phyloP scores from a whole-genome alignment of 176 grass and related monocot genomes.

The Poa pratensis region DNA sequence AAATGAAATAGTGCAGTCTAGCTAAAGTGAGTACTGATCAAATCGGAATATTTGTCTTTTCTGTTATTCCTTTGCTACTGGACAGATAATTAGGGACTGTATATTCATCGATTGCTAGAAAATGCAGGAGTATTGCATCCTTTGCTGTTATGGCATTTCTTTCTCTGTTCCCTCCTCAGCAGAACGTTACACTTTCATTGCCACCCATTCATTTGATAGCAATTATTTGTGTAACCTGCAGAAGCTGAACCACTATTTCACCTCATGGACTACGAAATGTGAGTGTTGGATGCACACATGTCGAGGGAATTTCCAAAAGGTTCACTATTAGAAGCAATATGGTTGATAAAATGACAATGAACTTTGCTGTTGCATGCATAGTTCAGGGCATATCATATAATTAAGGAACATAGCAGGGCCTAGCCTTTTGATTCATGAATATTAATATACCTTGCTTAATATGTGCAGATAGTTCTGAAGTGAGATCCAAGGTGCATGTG shows the following conservation, averaged over 20 bases:
- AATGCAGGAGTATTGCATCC: conserved; percentile 3
- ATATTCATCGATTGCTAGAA: neutral
- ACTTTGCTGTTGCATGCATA: neutral
- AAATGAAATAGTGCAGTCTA: neutral
- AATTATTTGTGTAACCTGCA: conserved; percentile 12
- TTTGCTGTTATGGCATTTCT: neutral
- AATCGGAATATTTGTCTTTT: neutral
- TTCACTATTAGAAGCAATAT: neutral
- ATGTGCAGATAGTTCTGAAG: conserved; percentile 4
- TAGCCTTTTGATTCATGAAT: conserved; percentile 20
- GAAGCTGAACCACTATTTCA: neutral
- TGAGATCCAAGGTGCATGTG: conserved; percentile 17
- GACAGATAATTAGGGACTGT: neutral
- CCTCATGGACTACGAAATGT: neutral
- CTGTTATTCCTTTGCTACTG: neutral
- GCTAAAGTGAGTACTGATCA: neutral
- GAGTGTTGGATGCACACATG: conserved; percentile 20
- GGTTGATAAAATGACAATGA: conserved; percentile 4
- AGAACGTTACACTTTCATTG: conserved; percentile 21
- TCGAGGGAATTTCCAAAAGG: neutral
- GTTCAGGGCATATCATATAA: neutral
- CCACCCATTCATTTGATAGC: conserved; percentile 9
- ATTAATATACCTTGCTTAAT: conserved; percentile 22
- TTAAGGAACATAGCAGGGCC: neutral
- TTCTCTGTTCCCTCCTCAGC: conserved; percentile 21